These are phyloP conservation scores for Candida fluviatilis DNA, from an alignment of 805 yeast species.

Conservation along the genomic window DNA sequence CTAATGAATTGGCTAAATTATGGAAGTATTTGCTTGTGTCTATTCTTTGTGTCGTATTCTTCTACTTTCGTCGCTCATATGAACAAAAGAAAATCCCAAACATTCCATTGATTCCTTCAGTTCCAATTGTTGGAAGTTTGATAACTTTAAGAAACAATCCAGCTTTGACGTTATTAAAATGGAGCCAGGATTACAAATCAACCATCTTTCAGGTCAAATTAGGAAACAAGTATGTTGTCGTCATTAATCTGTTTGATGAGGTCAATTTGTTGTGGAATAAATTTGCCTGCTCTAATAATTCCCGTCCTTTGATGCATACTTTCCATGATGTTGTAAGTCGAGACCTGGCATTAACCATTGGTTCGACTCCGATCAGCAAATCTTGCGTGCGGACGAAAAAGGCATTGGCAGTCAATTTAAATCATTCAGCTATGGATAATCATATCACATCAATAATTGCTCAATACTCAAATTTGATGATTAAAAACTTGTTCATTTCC, in stretches of 20 bases:
- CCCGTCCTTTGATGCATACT: slow-evolving; percentile 64
- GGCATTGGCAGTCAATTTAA: slow-evolving; percentile 42
- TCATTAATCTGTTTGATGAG: slow-evolving; percentile 62
- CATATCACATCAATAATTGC: slow-evolving; percentile 32
- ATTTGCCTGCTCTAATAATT: slow-evolving; percentile 48
- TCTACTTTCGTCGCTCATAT: background rate
- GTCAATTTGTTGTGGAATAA: slow-evolving; percentile 51
- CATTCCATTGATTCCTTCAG: slow-evolving; percentile 41
- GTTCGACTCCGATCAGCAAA: slow-evolving; percentile 57
- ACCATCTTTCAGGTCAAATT: slow-evolving; percentile 59
- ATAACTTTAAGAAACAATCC: slow-evolving; percentile 46
- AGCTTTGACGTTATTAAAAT: slow-evolving; percentile 40
- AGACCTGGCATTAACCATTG: slow-evolving; percentile 57
- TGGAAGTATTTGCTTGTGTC: background rate
- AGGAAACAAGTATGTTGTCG: slow-evolving; percentile 54
- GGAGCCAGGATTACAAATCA: slow-evolving; percentile 39
- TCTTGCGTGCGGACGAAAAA: slow-evolving; percentile 47
- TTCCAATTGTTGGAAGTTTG: slow-evolving; percentile 51
- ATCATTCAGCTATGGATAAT: slow-evolving; percentile 24
- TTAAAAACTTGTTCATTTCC: slow-evolving; percentile 11
- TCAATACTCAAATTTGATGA: slow-evolving; percentile 27
- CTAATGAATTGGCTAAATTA: background rate
- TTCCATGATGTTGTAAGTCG: slow-evolving; percentile 60
- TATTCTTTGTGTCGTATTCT: background rate
- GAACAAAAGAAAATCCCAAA: slow-evolving; percentile 25